phyloP scores from a whole-genome alignment of 768 basidiomycete genomes.

The Tulasnella calospora region DNA sequence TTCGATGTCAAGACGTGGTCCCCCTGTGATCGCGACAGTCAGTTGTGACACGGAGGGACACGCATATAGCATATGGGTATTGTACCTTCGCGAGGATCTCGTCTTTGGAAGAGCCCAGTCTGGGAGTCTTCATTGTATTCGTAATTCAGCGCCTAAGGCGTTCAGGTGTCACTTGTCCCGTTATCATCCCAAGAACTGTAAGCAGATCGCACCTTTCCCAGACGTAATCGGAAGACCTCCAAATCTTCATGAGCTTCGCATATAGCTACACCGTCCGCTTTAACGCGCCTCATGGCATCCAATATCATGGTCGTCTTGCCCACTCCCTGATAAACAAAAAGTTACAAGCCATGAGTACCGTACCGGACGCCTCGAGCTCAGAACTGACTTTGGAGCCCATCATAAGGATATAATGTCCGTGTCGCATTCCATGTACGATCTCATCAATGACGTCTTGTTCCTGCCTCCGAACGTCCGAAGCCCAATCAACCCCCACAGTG shows the following conservation, averaged over 20 bases:
- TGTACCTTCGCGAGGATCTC: constrained; percentile 74
- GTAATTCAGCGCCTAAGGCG: constrained; percentile 58
- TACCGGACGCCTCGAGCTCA: neutral
- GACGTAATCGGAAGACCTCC: constrained; percentile 76
- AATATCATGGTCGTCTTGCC: constrained; percentile 82
- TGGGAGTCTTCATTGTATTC: constrained; percentile 83
- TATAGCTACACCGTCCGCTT: constrained; percentile 68
- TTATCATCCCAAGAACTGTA: neutral
- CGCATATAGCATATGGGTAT: too few relatives aligned
- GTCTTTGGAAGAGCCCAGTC: constrained; percentile 65
- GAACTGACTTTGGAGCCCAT: constrained; percentile 65
- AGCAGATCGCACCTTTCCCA: constrained; percentile 53
- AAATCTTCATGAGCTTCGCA: constrained; percentile 83
- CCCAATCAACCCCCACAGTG: constrained; percentile 37
- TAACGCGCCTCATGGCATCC: constrained; percentile 68
- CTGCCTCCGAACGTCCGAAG: constrained; percentile 59
- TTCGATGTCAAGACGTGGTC: constrained; percentile 75
- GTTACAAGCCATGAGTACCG: constrained; percentile 19
- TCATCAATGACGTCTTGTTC: constrained; percentile 73
- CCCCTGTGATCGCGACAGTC: constrained; percentile 41
- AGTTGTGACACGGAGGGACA: neutral
- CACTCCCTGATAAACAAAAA: constrained; percentile 48
- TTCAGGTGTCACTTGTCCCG: neutral
- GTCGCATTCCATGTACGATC: constrained; percentile 69
- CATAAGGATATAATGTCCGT: constrained; percentile 69